phyloP scores from a whole-genome alignment of 768 basidiomycete species.

The Pleurotus djamor region DNA sequence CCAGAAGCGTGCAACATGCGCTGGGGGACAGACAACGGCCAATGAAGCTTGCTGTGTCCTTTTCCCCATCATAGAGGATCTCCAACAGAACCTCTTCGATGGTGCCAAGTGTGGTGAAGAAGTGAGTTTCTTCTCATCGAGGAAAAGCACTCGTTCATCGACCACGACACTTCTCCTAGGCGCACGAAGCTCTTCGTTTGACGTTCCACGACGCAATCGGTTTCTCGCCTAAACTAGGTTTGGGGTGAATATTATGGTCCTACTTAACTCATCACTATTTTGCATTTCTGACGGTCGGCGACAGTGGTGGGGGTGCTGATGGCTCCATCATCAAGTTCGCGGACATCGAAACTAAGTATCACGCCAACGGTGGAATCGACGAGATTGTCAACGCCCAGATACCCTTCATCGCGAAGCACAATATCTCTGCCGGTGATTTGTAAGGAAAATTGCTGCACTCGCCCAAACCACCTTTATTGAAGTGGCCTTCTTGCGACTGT shows the following conservation, averaged over 20 bases:
- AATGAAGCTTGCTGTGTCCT: constrained; percentile 24
- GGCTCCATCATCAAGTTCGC: constrained; percentile 48
- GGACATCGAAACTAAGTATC: constrained; percentile 37
- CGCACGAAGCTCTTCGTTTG: constrained; percentile 27
- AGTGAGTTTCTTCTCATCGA: constrained; percentile 6
- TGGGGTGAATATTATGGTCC: constrained; percentile 21
- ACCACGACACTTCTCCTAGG: constrained; percentile 8
- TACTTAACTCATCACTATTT: background rate
- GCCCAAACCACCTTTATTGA: background rate
- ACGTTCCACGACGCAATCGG: constrained; percentile 44
- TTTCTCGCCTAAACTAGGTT: constrained; percentile 24
- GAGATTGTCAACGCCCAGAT: constrained; percentile 34
- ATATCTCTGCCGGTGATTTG: constrained; percentile 35
- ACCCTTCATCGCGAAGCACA: constrained; percentile 29
- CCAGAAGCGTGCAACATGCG: constrained; percentile 19
- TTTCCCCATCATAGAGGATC: constrained; percentile 20
- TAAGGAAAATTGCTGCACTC: constrained; percentile 10
- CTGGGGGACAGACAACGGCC: constrained; percentile 22
- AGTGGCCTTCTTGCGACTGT: background rate
- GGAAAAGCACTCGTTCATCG: too few species aligned
- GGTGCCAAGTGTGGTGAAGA: constrained; percentile 26
- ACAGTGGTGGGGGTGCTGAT: constrained; percentile 42
- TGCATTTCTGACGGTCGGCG: background rate
- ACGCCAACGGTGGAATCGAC: constrained; percentile 41
- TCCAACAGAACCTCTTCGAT: constrained; percentile 22